phyloP scores from a whole-genome alignment of 305 asterid species.

The Vinca major region DNA sequence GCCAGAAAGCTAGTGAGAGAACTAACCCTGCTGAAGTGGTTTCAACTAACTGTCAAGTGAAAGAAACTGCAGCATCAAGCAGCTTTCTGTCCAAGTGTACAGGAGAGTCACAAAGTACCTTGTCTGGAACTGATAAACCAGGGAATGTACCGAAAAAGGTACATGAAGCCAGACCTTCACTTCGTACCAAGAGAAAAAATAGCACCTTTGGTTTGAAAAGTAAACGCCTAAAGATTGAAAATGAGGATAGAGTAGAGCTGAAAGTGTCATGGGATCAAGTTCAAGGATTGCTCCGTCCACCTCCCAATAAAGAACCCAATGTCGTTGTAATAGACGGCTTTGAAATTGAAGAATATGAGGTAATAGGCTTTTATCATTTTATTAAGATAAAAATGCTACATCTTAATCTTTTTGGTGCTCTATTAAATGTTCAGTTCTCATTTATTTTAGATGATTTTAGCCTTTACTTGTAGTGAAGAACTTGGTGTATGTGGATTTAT shows the following conservation, averaged over 20 bases:
- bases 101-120: conserved; percentile 25
- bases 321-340: conserved; percentile 59
- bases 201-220: conserved; percentile 45
- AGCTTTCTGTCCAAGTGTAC: conserved; percentile 20
- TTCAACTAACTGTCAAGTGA: conserved; percentile 7
- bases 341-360: conserved; percentile 80
- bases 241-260: conserved; percentile 50
- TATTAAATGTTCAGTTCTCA: neutral
- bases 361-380: conserved; percentile 14
- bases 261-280: conserved; percentile 74
- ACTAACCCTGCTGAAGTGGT: conserved; percentile 17
- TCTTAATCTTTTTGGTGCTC: conserved; percentile 4
- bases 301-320: conserved; percentile 45
- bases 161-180: conserved; percentile 34
- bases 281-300: conserved; percentile 77
- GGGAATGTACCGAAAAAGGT: conserved; percentile 34
- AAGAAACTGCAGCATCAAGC: conserved; percentile 22
- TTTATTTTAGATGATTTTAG: neutral
- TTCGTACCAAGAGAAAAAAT: conserved; percentile 54
- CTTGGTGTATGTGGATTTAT: neutral
- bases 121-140: conserved; percentile 27
- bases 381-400: neutral
- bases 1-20: conserved; percentile 29
- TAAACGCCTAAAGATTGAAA: conserved; percentile 59
- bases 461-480: neutral